A percentile compares a stretch with the other conserved stretches of the same genome.
Conservation (phyloP, 805 yeast genomes). For the Pichia rugopelliculosa region DNA sequence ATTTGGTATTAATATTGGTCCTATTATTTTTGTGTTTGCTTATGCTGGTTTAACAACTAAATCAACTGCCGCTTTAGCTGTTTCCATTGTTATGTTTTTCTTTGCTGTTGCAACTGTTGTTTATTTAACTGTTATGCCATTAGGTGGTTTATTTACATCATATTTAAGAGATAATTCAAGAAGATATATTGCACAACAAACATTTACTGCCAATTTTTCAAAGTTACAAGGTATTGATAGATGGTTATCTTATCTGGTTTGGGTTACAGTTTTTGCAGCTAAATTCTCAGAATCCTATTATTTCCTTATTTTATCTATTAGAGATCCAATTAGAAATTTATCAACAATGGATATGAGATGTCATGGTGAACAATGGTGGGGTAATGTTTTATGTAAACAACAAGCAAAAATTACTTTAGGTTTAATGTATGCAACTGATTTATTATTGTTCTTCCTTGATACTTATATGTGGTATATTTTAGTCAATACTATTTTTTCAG, state of each 20-base stretch:
- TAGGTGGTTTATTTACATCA: slow-evolving; percentile 92
- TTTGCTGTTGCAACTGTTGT: slow-evolving; percentile 76
- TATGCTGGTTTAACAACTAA: slow-evolving; percentile 62
- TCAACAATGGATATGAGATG: slow-evolving; percentile 87
- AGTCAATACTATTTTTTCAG: slow-evolving; percentile 89
- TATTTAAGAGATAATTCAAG: slow-evolving; percentile 83
- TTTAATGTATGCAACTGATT: slow-evolving; percentile 86
- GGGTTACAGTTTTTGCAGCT: slow-evolving; percentile 86
- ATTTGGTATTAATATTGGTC: slow-evolving; percentile 69
- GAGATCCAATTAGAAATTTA: slow-evolving; percentile 91
- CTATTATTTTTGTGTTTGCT: slow-evolving; percentile 77
- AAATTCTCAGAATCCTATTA: slow-evolving; percentile 86
- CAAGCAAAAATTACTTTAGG: slow-evolving; percentile 89
- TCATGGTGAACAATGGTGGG: slow-evolving; percentile 91
- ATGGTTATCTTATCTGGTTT: slow-evolving; percentile 92
- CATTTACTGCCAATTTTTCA: slow-evolving; percentile 89
- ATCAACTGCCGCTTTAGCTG: slow-evolving; percentile 67
- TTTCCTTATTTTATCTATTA: slow-evolving; percentile 79
- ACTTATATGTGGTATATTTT: slow-evolving; percentile 98
- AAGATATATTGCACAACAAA: slow-evolving; percentile 85
- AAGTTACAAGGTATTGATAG: slow-evolving; percentile 79
- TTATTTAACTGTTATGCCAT: slow-evolving; percentile 91
- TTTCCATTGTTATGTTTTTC: slow-evolving; percentile 83
- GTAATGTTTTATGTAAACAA: slow-evolving; percentile 62
- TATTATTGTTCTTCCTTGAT: slow-evolving; percentile 95